These are phyloP conservation scores for Suhomyces faveliae DNA, from an alignment of 805 yeast genomes.

Conservation along the genomic window DNA sequence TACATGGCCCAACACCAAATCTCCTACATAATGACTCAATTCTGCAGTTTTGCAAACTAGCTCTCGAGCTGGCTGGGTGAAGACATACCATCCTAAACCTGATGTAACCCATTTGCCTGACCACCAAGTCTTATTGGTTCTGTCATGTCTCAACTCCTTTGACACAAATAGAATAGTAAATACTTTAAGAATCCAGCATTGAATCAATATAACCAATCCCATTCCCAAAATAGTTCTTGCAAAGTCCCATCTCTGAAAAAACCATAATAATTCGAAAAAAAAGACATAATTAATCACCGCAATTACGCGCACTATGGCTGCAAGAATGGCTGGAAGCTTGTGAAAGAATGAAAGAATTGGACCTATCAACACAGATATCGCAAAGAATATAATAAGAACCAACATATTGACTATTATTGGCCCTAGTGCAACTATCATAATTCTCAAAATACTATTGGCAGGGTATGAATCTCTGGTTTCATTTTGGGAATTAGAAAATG, in stretches of 20 bases:
- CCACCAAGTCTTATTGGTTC: constrained; percentile 70
- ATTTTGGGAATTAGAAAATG: constrained; percentile 55
- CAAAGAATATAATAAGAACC: constrained; percentile 39
- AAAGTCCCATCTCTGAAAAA: constrained; percentile 66
- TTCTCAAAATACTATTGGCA: constrained; percentile 42
- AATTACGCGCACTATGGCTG: constrained; percentile 53
- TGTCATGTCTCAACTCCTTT: constrained; percentile 60
- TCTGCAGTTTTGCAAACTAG: constrained; percentile 62
- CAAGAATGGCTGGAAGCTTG: constrained; percentile 50
- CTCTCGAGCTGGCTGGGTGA: constrained; percentile 67
- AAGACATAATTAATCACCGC: constrained; percentile 53
- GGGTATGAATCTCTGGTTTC: constrained; percentile 34
- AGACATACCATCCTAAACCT: constrained; percentile 58
- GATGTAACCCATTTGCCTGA: constrained; percentile 68
- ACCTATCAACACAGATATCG: constrained; percentile 48
- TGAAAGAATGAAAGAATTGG: constrained; percentile 47
- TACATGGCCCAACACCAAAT: constrained; percentile 58
- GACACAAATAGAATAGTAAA: constrained; percentile 52
- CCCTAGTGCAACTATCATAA: constrained; percentile 43
- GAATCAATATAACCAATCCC: constrained; percentile 54
- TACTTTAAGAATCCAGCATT: constrained; percentile 54
- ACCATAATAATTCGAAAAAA: constrained; percentile 63
- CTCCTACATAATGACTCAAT: constrained; percentile 66
- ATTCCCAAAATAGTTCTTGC: constrained; percentile 60
- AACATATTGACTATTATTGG: constrained; percentile 48